Conservation (phyloP, 2,329 filamentous ascomycete genomes). For the Botrytis tulipae region DNA sequence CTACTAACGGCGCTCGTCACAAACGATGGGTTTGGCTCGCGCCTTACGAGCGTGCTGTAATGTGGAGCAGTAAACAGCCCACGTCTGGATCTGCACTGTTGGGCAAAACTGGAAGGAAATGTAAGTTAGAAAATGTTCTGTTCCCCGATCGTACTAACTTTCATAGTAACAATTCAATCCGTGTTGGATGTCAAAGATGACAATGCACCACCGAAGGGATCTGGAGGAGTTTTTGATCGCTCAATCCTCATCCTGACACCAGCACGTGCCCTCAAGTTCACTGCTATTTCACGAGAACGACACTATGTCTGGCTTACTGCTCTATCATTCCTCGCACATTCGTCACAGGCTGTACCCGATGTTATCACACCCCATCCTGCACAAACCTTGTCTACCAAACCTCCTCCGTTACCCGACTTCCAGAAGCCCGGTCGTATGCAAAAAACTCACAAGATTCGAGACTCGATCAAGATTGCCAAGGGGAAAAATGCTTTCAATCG, state of each 20-base stretch:
- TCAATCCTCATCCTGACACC: conserved; percentile 95
- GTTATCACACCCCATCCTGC: conserved; percentile 58
- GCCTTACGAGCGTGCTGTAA: conserved; percentile 90
- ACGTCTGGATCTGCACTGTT: conserved; percentile 81
- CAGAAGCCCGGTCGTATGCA: conserved; percentile 41
- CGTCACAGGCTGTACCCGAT: conserved; percentile 75
- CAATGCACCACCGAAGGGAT: conserved; percentile 75
- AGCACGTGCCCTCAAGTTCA: conserved; percentile 92
- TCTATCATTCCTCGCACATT: conserved; percentile 91
- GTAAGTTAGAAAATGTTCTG: conserved; percentile 56
- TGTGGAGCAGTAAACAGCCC: conserved; percentile 98
- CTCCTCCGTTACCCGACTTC: conserved; percentile 48
- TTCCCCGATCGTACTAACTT: conserved; percentile 36
- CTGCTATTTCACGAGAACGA: conserved; percentile 74
- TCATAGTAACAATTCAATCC: conserved; percentile 84
- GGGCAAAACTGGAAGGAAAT: conserved; percentile 90
- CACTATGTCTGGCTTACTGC: conserved; percentile 96
- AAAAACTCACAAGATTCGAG: conserved; percentile 61
- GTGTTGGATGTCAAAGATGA: conserved; percentile 96
- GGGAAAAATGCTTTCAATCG: conserved; percentile 48
- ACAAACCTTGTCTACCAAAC: conserved; percentile 43
- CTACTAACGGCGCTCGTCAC: conserved; percentile 68
- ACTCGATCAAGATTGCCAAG: conserved; percentile 89
- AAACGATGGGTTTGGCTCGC: conserved; percentile 99
- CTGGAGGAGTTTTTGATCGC: conserved; percentile 70